A percentile compares a stretch with the other conserved stretches of the same genome.
These are phyloP conservation scores for Coemansia javaensis DNA, from an alignment of 192 early-diverging fungal genomes.

Conservation along the genomic window DNA sequence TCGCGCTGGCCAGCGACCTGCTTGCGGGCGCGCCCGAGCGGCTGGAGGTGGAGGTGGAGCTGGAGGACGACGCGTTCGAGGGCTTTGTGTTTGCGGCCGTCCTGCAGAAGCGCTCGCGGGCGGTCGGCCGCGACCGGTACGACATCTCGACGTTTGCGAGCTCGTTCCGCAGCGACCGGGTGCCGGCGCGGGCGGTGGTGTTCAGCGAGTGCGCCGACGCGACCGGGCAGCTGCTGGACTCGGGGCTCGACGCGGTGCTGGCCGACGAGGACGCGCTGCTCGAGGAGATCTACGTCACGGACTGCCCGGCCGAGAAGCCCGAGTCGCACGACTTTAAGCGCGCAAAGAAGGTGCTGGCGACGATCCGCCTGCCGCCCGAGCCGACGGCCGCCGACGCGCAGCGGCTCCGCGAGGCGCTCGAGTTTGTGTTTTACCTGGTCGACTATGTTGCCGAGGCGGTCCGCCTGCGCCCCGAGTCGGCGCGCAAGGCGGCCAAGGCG, in stretches of 20 bases:
- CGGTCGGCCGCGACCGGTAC: slow-evolving; percentile 60
- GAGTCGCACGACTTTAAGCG: slow-evolving; percentile 45
- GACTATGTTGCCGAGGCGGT: slow-evolving; percentile 36
- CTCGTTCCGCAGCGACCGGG: slow-evolving; percentile 5
- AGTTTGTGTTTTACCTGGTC: slow-evolving; percentile 44
- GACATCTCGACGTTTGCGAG: slow-evolving; percentile 53
- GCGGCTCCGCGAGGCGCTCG: slow-evolving; percentile 30
- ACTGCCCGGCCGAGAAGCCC: slow-evolving; percentile 59
- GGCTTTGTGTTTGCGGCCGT: slow-evolving; percentile 71
- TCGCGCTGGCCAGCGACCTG: slow-evolving; percentile 45
- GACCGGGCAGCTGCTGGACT: slow-evolving; percentile 48
- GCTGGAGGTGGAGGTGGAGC: slow-evolving; percentile 39
- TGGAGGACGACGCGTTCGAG: slow-evolving; percentile 37
- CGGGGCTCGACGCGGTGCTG: slow-evolving; percentile 50
- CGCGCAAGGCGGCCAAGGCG: slow-evolving; percentile 58
- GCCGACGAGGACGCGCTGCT: slow-evolving; percentile 36
- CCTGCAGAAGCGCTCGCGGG: slow-evolving; percentile 51
- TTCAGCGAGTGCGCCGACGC: slow-evolving; percentile 59
- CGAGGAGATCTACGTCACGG: slow-evolving; percentile 58
- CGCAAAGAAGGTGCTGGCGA: slow-evolving; percentile 48
- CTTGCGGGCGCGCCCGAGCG: slow-evolving; percentile 36
- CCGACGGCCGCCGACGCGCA: slow-evolving; percentile 11
- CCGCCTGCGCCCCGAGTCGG: slow-evolving; percentile 40
- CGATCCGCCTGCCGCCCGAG: slow-evolving; percentile 37
- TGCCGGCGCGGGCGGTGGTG: slow-evolving; percentile 45